These are phyloP conservation scores for Boletus huronensis DNA, from an alignment of 768 basidiomycete species.

Conservation along the genomic window DNA sequence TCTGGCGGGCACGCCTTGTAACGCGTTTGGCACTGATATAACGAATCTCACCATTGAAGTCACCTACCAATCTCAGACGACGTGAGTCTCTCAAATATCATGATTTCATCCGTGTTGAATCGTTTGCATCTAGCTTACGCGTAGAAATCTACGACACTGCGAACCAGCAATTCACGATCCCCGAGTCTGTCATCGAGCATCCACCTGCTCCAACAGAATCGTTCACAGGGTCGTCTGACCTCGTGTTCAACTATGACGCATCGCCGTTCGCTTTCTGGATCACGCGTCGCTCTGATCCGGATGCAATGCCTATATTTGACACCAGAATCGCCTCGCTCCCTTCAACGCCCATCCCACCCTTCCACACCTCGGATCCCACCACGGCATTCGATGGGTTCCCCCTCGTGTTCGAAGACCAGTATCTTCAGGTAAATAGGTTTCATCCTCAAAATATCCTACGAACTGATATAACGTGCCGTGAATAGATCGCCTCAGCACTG, in stretches of 20 bases:
- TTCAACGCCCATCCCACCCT: slow-evolving; percentile 52
- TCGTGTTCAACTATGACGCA: slow-evolving; percentile 63
- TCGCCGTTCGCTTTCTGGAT: slow-evolving; percentile 80
- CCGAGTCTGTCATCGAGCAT: slow-evolving; percentile 47
- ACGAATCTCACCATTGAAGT: slow-evolving; percentile 59
- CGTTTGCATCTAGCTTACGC: slow-evolving; percentile 44
- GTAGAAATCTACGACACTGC: slow-evolving; percentile 65
- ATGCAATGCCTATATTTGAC: slow-evolving; percentile 60
- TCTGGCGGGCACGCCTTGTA: slow-evolving; percentile 55
- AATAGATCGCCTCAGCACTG: slow-evolving; percentile 59
- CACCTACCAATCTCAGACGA: slow-evolving; percentile 56
- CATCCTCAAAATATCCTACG: neutral
- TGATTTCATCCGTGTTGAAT: neutral
- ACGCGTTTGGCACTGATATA: slow-evolving; percentile 64
- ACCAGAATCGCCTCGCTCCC: slow-evolving; percentile 64
- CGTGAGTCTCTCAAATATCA: slow-evolving; percentile 31
- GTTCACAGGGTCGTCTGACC: slow-evolving; percentile 47
- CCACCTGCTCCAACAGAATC: slow-evolving; percentile 36
- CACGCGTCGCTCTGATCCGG: slow-evolving; percentile 58
- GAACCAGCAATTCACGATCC: slow-evolving; percentile 63
- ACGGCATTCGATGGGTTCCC: slow-evolving; percentile 63
- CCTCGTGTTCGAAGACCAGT: slow-evolving; percentile 77
- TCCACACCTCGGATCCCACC: slow-evolving; percentile 46
- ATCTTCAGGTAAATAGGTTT: slow-evolving; percentile 52
- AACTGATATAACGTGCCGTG: neutral